Base-by-base conservation (phyloP, 2,329 filamentous ascomycete genomes). In the Nannizzia gypsea region DNA sequence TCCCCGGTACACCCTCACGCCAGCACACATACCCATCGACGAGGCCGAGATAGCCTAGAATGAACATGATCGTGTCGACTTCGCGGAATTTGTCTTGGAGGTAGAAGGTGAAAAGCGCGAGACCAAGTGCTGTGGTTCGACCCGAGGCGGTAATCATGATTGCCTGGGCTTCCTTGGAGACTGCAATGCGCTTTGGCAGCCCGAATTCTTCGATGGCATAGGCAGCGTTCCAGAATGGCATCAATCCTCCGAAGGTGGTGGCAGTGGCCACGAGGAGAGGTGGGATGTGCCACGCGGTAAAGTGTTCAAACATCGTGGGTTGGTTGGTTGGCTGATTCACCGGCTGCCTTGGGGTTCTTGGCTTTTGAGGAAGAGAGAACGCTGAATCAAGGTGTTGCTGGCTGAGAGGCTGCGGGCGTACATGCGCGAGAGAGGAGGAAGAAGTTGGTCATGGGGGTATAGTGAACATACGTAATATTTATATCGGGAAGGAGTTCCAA, bases 121-220 rank as follows among this genome's bases (percentile, higher is more conserved):
- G 26, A 9, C 64, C 63, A n/a, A 64, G 61, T 20, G 61, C 59
- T 6, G 61, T 62, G 17, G 59, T 61, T 20, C 64, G 63, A 17
- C 56, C 62, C n/a, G 64, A 64, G 24, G 46, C 56, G 11, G 66
- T 61, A 4, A 66, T 64, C 65, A 73, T 73, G 34, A 67, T 62
- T 1, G 65, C 50, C 3, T 72, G 69, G 4, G 70, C 72, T 59
- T 66, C 62, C 57, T 66, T 65, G 13, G 71, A 73, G 3, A 28
- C 56, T 59, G 65, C 67, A 52, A 73, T 67, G 9, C 66, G 70
- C 3, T 64, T 61, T 1, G 72, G 71, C 1, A 74, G 63, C 9
- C 71, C 71, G 61, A 69, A 71, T 60, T 70, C 69, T 24, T 64
- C 63, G 42, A 74, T 73, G 11, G 71, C 70, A 26, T 63, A 66